Evolutionary conservation across 140 eudicot genomes (phyloP), one percentile per base, ranked within the genome.

Genomic region (Erigeron philadelphicus): DNA sequence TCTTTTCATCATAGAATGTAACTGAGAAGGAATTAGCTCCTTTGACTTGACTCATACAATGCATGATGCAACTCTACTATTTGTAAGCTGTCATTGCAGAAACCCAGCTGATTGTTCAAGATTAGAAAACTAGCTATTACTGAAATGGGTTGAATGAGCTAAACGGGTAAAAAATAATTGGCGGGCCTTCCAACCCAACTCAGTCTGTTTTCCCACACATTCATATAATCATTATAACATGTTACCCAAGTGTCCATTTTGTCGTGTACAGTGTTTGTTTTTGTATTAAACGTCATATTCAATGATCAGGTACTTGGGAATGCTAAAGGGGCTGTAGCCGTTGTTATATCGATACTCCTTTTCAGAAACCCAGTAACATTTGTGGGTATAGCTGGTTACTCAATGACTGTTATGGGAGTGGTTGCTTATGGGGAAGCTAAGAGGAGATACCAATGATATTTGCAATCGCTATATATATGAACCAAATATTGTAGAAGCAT

Each of bases 311-410:
- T 93, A 21, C 70, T 89, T 16, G 97, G 99, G 49, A 94, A 94
- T 77, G 99, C 97, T 9, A 94, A 94, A 79, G 99, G 99, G 11
- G 97, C 99, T 0, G 99, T 94, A 61, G 99, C 99, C 1, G 99
- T 94, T 60, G 95, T 94, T 3, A 87, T 94, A 77, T 94, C 97
- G 4, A 94, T 94, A 67, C 90, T 94, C 16, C 75, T 94, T 40
- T 94, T 94, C 79, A 79, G 79, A 53, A 94, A 94, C 59, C 99
- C 99, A 0, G 99, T 94, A 6, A 87, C 99, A 9, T 84, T 87
- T 60, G 56, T 78, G 8, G 99, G 99, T 47, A 94, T 89, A 67
- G 97, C 87, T n/a, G 99, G 99, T 13, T 94, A 94, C 73, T 64
- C 97, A 5, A 78, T 87, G 89, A 94, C 99, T 0, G 99, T 94